phyloP scores from a whole-genome alignment of 176 grass and related monocot genomes.

The Aegilops bicornis region DNA sequence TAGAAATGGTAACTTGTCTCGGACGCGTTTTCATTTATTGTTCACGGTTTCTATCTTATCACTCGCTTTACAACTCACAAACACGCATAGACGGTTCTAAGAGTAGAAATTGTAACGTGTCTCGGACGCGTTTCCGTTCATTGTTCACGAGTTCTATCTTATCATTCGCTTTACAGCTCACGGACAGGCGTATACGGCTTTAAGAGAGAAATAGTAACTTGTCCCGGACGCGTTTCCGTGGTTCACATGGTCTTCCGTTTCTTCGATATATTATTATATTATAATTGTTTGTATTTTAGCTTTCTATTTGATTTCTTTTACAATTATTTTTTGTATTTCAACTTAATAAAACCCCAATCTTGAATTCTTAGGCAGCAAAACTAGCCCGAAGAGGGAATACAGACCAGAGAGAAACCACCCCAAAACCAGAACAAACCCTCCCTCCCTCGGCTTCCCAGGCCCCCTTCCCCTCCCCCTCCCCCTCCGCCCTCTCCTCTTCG shows the following conservation, averaged over 20 bases:
- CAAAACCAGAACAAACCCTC: conserved; percentile 42
- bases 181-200: no score
- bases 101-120: no score
- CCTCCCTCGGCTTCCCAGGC: neutral
- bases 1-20: no score
- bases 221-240: neutral
- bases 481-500: neutral
- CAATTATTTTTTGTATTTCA: neutral
- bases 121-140: no score
- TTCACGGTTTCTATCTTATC: no score
- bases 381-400: neutral
- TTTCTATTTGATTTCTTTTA: neutral
- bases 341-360: neutral
- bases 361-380: neutral
- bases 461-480: neutral
- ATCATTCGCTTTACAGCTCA: no score
- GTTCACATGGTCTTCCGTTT: neutral
- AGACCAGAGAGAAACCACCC: conserved; percentile 14
- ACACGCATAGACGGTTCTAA: no score
- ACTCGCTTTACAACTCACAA: no score
- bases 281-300: neutral
- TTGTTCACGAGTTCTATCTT: no score
- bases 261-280: neutral
- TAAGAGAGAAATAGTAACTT: no score
- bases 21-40: no score